These are phyloP conservation scores for Cyberlindnera bimundalis DNA, from an alignment of 805 yeast species.

Conservation along the genomic window DNA sequence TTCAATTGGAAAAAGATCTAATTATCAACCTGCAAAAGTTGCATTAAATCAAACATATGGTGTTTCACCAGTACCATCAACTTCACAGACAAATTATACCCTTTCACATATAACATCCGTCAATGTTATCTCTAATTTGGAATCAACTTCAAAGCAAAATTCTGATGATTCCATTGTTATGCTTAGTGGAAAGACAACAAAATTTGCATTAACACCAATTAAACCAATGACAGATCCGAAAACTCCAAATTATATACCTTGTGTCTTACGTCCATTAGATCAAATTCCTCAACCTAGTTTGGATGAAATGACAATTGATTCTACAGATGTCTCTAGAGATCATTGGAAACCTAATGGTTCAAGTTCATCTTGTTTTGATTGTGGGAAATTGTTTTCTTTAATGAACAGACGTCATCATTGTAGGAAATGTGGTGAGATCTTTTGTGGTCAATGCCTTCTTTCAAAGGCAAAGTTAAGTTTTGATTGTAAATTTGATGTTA, in stretches of 20 bases:
- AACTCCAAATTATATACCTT: conserved; percentile 76
- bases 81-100: conserved; percentile 15
- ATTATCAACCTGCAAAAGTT: conserved; percentile 25
- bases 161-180: conserved; percentile 23
- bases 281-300: background rate
- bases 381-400: conserved; percentile 56
- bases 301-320: background rate
- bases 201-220: conserved; percentile 29
- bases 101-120: conserved; percentile 12
- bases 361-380: conserved; percentile 54
- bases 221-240: conserved; percentile 68
- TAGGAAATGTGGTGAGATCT: conserved; percentile 68
- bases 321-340: conserved; percentile 32
- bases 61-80: conserved; percentile 12
- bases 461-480: conserved; percentile 43
- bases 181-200: conserved; percentile 15
- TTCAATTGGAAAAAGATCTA: background rate
- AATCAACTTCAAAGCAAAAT: conserved; percentile 21
- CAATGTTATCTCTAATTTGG: conserved; percentile 15
- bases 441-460: conserved; percentile 57
- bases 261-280: conserved; percentile 52
- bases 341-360: conserved; percentile 68
- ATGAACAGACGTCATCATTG: conserved; percentile 72
- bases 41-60: conserved; percentile 14
- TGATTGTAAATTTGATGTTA: conserved; percentile 42